These are phyloP conservation scores for Henckelia pumila DNA, from an alignment of 257 asterid genomes.

Conservation along the genomic window DNA sequence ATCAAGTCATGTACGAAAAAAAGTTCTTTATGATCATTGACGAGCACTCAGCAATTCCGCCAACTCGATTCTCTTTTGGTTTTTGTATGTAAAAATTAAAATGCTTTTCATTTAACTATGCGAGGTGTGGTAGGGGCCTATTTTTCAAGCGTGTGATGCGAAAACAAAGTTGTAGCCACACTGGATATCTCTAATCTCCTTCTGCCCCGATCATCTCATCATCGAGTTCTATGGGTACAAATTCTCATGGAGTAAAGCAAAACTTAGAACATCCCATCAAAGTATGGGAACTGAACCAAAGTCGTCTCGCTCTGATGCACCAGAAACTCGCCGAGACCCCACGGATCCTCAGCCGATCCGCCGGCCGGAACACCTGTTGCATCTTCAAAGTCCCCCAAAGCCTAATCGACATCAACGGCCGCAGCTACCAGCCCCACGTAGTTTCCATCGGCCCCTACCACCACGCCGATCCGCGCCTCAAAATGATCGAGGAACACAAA, in stretches of 20 bases:
- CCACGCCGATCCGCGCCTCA: conserved; percentile 55
- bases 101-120: no score
- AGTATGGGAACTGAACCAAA: conserved; percentile 56
- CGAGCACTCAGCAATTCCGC: no score
- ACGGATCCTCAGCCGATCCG: conserved; percentile 61
- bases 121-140: no score
- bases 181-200: no score
- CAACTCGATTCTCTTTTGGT: no score
- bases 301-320: conserved; percentile 52
- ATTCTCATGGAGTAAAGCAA: conserved; percentile 17
- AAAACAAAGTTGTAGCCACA: no score
- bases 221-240: conserved; percentile 10
- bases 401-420: conserved; percentile 60
- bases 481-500: conserved; percentile 84
- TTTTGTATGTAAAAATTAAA: no score
- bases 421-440: conserved; percentile 58
- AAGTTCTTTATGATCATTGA: no score
- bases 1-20: no score
- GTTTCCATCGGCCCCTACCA: conserved; percentile 90
- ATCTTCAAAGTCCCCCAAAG: conserved; percentile 80
- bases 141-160: no score
- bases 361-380: conserved; percentile 69
- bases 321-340: conserved; percentile 55
- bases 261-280: conserved; percentile 24
- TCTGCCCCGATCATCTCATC: no score